A percentile compares a stretch with the other conserved stretches of the same genome.
Conservation (phyloP, 139 green algal genomes). For the Penium margaritaceum region DNA sequence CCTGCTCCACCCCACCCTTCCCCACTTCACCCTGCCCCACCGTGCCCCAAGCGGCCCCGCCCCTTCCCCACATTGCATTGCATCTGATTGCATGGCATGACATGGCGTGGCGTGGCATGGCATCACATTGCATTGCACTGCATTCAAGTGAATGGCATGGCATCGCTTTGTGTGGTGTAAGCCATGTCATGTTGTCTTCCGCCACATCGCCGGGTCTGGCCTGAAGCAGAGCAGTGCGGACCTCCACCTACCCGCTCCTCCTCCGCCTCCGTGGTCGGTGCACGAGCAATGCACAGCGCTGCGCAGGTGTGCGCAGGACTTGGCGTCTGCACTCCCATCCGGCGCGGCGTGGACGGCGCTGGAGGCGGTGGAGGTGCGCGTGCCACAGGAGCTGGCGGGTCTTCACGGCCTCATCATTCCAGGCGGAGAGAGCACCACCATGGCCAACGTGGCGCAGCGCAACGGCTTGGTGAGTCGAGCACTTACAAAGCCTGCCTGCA, state of each 20-base stretch:
- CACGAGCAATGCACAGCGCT: not conserved
- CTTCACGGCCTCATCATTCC: constrained; percentile 41
- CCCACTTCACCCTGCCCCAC: no score
- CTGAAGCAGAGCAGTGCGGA: not conserved
- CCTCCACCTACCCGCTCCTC: not conserved
- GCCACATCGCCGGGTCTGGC: no score
- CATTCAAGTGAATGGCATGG: not conserved
- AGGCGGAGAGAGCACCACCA: constrained; percentile 48
- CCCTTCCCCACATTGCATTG: no score
- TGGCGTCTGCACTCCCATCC: no score
- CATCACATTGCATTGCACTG: not conserved
- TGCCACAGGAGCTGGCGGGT: constrained; percentile 19
- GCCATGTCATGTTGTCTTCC: no score
- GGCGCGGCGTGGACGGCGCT: not conserved
- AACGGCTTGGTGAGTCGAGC: constrained; percentile 27
- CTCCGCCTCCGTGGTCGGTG: not conserved
- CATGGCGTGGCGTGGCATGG: no score
- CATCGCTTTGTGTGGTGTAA: not conserved
- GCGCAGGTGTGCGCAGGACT: not conserved
- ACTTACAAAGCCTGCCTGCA: no score
- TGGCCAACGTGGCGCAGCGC: constrained; percentile 40
- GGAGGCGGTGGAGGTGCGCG: constrained; percentile 36
- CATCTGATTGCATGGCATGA: no score
- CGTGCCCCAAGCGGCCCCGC: no score
- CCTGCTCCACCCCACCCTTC: no score